These are phyloP conservation scores for Microbotryum saponariae DNA, from an alignment of 1,284 basidiomycete genomes.

Conservation along the genomic window DNA sequence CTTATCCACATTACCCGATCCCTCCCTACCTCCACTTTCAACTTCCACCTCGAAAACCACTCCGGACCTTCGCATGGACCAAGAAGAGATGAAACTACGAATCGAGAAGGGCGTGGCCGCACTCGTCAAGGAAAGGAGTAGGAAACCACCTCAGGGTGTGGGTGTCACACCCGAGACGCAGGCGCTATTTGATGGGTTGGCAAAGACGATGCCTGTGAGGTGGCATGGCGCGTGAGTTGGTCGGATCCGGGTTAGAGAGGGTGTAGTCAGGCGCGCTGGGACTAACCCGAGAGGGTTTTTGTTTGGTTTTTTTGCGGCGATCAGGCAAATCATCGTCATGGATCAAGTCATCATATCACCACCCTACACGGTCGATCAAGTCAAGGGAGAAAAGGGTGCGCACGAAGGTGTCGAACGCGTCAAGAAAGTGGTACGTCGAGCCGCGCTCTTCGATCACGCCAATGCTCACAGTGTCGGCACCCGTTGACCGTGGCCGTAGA, in stretches of 20 bases:
- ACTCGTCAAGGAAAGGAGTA: background rate
- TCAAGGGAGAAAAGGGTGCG: constrained; percentile 19
- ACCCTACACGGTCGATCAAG: constrained; percentile 11
- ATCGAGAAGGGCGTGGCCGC: constrained; percentile 11
- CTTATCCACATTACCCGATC: constrained; percentile 12
- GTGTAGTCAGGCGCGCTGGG: no score
- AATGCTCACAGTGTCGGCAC: no score
- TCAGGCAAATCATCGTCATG: constrained; percentile 18
- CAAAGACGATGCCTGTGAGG: constrained; percentile 23
- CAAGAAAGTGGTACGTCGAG: constrained; percentile 16
- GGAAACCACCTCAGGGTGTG: constrained; percentile 1
- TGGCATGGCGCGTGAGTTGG: constrained; percentile 9
- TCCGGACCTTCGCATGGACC: background rate
- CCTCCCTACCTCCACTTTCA: background rate
- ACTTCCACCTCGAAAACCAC: background rate
- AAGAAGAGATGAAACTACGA: constrained; percentile 2
- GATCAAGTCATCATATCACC: constrained; percentile 25
- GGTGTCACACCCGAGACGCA: constrained; percentile 17
- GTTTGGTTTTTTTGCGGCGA: background rate
- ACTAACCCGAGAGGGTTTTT: no score
- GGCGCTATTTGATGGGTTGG: constrained; percentile 22
- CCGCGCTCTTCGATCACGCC: no score
- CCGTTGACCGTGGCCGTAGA: no score
- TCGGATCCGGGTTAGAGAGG: no score
- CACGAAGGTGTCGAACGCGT: constrained; percentile 21